Evolutionary conservation across 306 rosid genomes (phyloP), one percentile per base, ranked within the genome.

Genomic region (Pyrus pyrifolia): DNA sequence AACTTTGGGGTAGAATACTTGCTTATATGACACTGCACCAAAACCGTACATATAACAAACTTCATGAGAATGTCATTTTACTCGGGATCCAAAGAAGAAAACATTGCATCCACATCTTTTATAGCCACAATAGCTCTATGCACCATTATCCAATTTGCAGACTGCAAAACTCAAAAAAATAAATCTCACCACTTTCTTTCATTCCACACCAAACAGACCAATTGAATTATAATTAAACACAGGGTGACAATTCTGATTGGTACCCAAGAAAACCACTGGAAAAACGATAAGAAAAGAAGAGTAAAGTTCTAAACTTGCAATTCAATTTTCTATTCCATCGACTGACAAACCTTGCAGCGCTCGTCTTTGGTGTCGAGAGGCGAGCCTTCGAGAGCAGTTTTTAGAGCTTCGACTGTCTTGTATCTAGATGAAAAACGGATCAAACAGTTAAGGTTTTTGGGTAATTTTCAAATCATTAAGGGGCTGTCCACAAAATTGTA

Each of bases 371-470:
- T 90, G 78, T 86, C 87, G 70, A 92, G 97, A 84, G 89, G 91
- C 25, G 99, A 88, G 67, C 97, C 97, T 88, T 95, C 99, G 27
- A 95, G 97, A 2, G 99, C 99, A 60, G 99, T 95, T 89, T 89
- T 95, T 29, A 95, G 93, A 30, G 99, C 97, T 85, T 95, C 97
- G 22, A 95, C 91, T 1, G 90, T 92, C 71, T 86, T 95, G 67
- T 75, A 89, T 86, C 99, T 95, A 74, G 52, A 85, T 11, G 79
- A 59, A 83, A 15, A 57, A 42, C 46, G 66, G 8, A 35, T 18
- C 1, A 9, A 73, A 1, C 17, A 40, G 49, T 11, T 6, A 1
- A 42, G 11, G 23, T 29, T 22, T 58, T 40, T n/a, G 77, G 30
- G 8, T 21, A 25, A 42, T 46, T 5, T 10, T 57, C 14, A 25